A percentile compares a stretch with the other conserved stretches of the same genome.
Conservation (phyloP, 306 rosid species). For the Benincasa hispida region DNA sequence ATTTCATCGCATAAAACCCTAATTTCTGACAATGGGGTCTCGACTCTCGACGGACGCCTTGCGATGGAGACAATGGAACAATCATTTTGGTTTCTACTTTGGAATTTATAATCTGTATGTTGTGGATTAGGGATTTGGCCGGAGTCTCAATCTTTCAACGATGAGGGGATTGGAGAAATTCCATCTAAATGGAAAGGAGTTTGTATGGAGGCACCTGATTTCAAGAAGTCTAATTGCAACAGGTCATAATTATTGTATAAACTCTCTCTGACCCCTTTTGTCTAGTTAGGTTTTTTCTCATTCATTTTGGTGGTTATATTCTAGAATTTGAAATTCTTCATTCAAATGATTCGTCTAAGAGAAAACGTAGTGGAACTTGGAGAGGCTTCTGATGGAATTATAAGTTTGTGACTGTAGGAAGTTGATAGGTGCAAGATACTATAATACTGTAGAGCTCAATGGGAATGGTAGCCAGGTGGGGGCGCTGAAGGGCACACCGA, state of each 20-base stretch:
- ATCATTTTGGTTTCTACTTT: neutral
- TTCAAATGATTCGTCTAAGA: neutral
- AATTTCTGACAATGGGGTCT: neutral
- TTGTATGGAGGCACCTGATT: slow-evolving; percentile 76
- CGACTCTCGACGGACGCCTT: too few species aligned
- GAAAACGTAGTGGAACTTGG: neutral
- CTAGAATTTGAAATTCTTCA: neutral
- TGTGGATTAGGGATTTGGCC: slow-evolving; percentile 76
- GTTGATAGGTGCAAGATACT: slow-evolving; percentile 92
- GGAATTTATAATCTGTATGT: neutral
- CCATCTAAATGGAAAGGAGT: slow-evolving; percentile 85
- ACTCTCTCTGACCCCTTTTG: neutral
- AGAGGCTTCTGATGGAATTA: neutral
- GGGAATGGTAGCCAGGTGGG: slow-evolving; percentile 21
- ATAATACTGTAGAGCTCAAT: slow-evolving; percentile 13
- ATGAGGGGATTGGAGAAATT: slow-evolving; percentile 53
- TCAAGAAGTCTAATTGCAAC: slow-evolving; percentile 72
- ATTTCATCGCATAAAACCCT: neutral
- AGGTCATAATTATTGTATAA: slow-evolving; percentile 36
- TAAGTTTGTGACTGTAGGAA: slow-evolving; percentile 30
- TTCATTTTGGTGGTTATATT: neutral
- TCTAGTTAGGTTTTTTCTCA: neutral
- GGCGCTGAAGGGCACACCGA: slow-evolving; percentile 44
- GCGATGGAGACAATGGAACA: neutral
- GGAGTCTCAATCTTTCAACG: slow-evolving; percentile 75